Evolutionary conservation across 495 filamentous ascomycete genomes (phyloP), one percentile per base, ranked within the genome.

Genomic region (Choiromyces venosus): DNA sequence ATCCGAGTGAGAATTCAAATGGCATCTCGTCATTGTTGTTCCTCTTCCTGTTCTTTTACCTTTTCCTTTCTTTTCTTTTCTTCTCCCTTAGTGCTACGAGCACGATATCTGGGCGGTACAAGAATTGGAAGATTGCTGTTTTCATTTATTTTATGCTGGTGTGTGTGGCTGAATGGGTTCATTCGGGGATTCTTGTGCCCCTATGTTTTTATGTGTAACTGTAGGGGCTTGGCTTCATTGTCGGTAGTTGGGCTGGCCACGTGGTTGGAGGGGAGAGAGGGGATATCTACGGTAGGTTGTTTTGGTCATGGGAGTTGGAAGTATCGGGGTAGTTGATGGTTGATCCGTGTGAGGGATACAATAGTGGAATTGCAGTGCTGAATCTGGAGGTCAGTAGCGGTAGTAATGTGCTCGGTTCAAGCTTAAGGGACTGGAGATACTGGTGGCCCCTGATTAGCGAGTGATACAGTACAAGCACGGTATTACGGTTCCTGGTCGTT

Each of bases 1-100:
- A 76, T 40, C 74, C 67, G 16, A 76, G 73, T 25, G 73, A 67
- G 33, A 75, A 76, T 38, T 75, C 67, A n/a, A 75, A 76, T 4
- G 74, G 42, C 72, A 75, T 75, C 7, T 21, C 19, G n/a, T 67
- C 52, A 12, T 68, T 39, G 29, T 61, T 29, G 18, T 42, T 42
- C 40, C 25, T 5, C n/a, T 29, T 29, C 29, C n/a, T 61, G 12
- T 6, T 25, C 12, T 40, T 16, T 14, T 40, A 14, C 8, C 39
- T 40, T 40, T 52, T 52, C 44, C n/a, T n/a, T 25, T 25, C 21
- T 52, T 25, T 12, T 56, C 29, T 52, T 25, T 14, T 56, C 52
- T 16, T 16, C 10, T 56, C 5, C 52, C 52, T 14, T 25, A 9
- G n/a, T 14, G 9, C n/a, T 61, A 33, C 52, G 25, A 6, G 4